Evolutionary conservation across 1,284 basidiomycete genomes (phyloP), one percentile per base, ranked within the genome.

Genomic region (Trichosporon asahii): DNA sequence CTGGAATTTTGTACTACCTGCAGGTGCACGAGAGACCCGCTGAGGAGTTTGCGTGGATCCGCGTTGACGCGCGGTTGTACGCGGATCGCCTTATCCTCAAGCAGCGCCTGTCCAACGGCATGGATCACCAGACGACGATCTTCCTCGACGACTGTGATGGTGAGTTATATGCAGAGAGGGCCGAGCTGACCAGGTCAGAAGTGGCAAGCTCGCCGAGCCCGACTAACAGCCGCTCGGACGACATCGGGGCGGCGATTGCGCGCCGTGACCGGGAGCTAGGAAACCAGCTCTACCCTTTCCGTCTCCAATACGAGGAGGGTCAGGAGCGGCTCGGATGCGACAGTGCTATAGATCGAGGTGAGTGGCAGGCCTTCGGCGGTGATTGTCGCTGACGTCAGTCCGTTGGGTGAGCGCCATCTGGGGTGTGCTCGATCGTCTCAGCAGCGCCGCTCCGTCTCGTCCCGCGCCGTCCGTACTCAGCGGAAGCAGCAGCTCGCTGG

Each of bases 331-430:
- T 95, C 12, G 93, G 89, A 0, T 90, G 91, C 23, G 93, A 94
- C 77, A 93, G 91, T 72, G 87, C 93, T 4, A 81, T 90, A 69
- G 91, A 94, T 77, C 86, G 93, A 72, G 78, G 80, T 81, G 27
- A 72, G 76, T 66, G 9, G n/a, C 40, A 8, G 23, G 31, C 7
- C 12, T n/a, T n/a, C n/a, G n/a, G n/a, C n/a, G n/a, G n/a, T n/a
- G n/a, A n/a, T n/a, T n/a, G n/a, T n/a, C 25, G 3, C 63, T 68
- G 33, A 68, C 63, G 23, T 8, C 67, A 80, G 90, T 93, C 64
- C 88, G 90, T 80, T 95, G 94, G 93, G 91, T 94, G 25, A 91
- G 90, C 75, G 88, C 91, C 2, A 88, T 95, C 66, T 94, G 91
- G 93, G 93, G 76, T 65, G 89, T 84, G 0, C 75, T 83, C 21